Conservation (phyloP, 2,329 filamentous ascomycete species). For the Dactylellina drechsleri region DNA sequence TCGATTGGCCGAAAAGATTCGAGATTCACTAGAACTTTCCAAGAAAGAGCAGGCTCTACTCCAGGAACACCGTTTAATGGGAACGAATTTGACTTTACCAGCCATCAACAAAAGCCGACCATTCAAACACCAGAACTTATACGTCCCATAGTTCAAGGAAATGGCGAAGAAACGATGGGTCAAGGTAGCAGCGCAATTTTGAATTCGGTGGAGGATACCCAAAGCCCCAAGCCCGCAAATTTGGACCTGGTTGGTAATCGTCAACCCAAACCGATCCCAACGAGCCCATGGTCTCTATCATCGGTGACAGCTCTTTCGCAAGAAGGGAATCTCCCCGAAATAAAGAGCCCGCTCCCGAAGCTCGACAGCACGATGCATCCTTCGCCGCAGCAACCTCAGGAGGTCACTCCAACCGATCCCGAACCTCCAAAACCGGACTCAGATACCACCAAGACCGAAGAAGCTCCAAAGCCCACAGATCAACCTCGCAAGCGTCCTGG, state of each 20-base stretch:
- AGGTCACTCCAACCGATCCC: constrained; percentile 26
- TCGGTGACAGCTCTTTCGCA: constrained; percentile 49
- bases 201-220: constrained; percentile 37
- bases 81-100: constrained; percentile 45
- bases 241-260: constrained; percentile 26
- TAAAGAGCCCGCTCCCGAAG: constrained; percentile 47
- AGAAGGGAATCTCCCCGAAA: constrained; percentile 38
- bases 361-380: constrained; percentile 31
- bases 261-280: constrained; percentile 31
- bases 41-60: constrained; percentile 47
- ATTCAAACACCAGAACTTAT: constrained; percentile 17
- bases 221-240: constrained; percentile 16
- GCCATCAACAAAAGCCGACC: constrained; percentile 21
- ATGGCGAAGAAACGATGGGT: constrained; percentile 38
- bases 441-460: constrained; percentile 14
- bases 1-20: constrained; percentile 52
- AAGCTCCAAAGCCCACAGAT: constrained; percentile 20
- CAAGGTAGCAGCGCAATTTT: constrained; percentile 52
- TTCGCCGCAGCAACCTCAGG: constrained; percentile 19
- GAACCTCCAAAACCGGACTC: constrained; percentile 27
- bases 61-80: constrained; percentile 40
- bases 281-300: constrained; percentile 50
- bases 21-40: constrained; percentile 50
- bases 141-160: constrained; percentile 13
- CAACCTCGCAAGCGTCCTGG: constrained; percentile 47